Conservation (phyloP, 257 asterid genomes). For the Solanum gandarillasii region DNA sequence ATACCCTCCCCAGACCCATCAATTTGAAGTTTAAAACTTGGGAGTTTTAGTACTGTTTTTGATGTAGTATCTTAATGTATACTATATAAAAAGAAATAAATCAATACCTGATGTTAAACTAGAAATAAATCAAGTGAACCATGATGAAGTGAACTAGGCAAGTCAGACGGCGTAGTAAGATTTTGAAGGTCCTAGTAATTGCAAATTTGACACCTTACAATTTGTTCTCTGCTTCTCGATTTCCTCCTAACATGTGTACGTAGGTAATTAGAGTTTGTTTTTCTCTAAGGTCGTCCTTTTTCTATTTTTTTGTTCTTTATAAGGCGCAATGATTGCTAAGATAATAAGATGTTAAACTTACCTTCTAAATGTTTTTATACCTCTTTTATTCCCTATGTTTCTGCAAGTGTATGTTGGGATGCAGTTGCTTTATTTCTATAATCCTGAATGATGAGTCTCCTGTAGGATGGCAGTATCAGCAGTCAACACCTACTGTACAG, state of each 20-base stretch:
- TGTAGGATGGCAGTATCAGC: constrained; percentile 88
- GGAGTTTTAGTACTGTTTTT: not conserved
- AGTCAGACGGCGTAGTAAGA: not conserved
- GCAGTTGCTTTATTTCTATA: not conserved
- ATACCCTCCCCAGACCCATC: not conserved
- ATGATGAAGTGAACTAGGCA: not conserved
- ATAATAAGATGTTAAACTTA: not conserved
- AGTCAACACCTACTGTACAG: constrained; percentile 73
- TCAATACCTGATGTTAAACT: not conserved
- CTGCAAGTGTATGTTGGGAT: not conserved
- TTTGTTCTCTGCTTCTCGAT: not conserved
- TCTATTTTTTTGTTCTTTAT: not conserved
- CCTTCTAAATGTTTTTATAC: not conserved
- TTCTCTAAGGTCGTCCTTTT: not conserved
- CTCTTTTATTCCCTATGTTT: not conserved
- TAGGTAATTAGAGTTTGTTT: not conserved
- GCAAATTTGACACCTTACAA: not conserved
- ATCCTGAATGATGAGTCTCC: constrained; percentile 1
- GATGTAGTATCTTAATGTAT: not conserved
- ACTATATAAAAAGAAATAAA: not conserved
- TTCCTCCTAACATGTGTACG: not conserved
- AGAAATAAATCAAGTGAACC: not conserved
- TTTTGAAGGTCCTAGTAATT: not conserved
- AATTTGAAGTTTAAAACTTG: not conserved
- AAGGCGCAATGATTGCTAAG: not conserved